Base-by-base conservation (phyloP, 305 asterid genomes). In the Lippia alba region DNA sequence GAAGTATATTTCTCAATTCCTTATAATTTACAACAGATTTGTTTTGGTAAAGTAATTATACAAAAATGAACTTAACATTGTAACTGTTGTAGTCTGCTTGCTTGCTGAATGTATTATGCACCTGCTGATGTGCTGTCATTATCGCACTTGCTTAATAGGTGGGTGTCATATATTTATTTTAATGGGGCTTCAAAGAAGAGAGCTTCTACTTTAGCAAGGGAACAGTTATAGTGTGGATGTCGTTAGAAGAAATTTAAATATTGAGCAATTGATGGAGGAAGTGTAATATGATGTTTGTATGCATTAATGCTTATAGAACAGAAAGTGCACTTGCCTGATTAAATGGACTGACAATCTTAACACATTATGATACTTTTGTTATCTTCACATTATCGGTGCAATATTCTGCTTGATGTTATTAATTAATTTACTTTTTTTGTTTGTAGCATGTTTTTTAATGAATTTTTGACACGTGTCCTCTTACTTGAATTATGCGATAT, bases 1-100 rank as follows among this genome's bases (percentile, higher is more conserved):
- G 99, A 94, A 68, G 99, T 94, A 87, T 63, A 69, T 45, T 70
- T 72, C 73, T 69, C 39, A 55, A 48, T 69, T 73, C 30, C 59
- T 58, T 16, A 20, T 61, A 49, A 3, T 41, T 59, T 46, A 14
- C 17, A 18, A 20, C 17, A 54, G 39, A 53, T 40, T 64, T 59
- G 9, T 33, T 17, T 71, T 56, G 34, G n/a, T 45, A 15, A 41
- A 60, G 40, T 67, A 70, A 61, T 41, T 57, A 15, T 57, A 53
- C 46, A 8, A 30, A 32, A 48, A 9, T 67, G 69, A 72, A 56
- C 73, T 56, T 64, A 33, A 59, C 54, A 18, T 4, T 55, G 16
- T 30, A 44, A 74, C 57, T 8, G 59, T 41, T 54, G 69, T 71
- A 40, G 18, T 45, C 74, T 12, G 63, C 67, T 64, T 18, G 32